Evolutionary conservation across 768 basidiomycete species (phyloP), one percentile per base, ranked within the genome.

Genomic region (Lentinus tigrinus): DNA sequence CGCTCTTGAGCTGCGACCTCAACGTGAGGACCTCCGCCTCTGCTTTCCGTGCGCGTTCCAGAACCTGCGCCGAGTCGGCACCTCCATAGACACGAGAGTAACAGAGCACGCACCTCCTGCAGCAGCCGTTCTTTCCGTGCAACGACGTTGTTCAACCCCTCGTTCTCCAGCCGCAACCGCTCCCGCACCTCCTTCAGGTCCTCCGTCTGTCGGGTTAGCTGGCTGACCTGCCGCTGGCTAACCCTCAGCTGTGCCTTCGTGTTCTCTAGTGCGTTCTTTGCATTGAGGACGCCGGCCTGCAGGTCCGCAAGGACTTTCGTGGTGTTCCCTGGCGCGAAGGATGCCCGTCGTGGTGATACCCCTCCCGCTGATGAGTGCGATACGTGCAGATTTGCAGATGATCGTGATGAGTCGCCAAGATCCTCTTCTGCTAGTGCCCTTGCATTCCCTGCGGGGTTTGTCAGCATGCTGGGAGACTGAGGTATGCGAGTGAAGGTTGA

Each of bases 131-230:
- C 93, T 70, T 95, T 95, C 58, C 93, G 78, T 27, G 91, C 84
- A 23, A 95, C 89, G 17, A 94, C 92, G 61, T 92, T 91, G 66
- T 93, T 93, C 63, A 95, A 71, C 3, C 88, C 89, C 68, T 95
- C 93, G 65, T 93, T 95, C 73, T 95, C 93, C 49, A 92, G 68
- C 56, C 91, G 73, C 61, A 94, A 72, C 47, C 93, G 77, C 71
- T 95, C 93, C 62, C 92, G 79, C 3, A 84, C 88, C 70, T 95
- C 93, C 70, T 93, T 94, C 69, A 94, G 70, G 70, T 95, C 93
- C 70, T 95, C 93, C 24, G 88, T 88, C 72, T 91, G 90, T 43
- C 92, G 77, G 38, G 92, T 93, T 42, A 94, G 72, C 69, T 90
- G 88, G 27, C 91, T 91, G 11, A 94, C 93, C 47, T 84, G 87